Conservation (phyloP, 306 rosid species). For the Adenanthera pavonina region DNA sequence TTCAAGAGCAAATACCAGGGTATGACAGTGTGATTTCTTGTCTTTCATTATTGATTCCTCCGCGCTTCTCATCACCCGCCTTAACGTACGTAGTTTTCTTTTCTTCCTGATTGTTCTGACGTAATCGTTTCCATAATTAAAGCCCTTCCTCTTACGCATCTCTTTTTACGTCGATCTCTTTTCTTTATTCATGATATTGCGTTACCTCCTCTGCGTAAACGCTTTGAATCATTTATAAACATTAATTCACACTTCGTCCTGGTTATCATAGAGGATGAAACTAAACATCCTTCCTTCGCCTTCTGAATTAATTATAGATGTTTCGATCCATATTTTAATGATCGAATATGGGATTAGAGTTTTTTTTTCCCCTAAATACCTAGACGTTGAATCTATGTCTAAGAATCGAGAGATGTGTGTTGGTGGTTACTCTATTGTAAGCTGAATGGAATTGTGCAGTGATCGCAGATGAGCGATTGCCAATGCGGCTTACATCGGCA, state of each 20-base stretch:
- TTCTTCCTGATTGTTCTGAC: background rate
- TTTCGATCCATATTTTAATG: background rate
- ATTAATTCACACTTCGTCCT: too few relatives aligned
- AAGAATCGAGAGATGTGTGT: too few relatives aligned
- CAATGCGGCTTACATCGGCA: constrained; percentile 74
- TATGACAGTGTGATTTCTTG: background rate
- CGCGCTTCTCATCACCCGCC: background rate
- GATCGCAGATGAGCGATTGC: constrained; percentile 66
- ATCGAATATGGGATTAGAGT: background rate
- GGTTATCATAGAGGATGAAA: too few relatives aligned
- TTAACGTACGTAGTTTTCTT: background rate
- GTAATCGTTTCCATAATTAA: background rate
- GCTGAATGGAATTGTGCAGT: too few relatives aligned
- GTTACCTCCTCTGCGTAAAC: too few relatives aligned
- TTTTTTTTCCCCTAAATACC: background rate
- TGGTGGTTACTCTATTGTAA: background rate
- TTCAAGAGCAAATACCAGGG: constrained; percentile 50
- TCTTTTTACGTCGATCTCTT: too few relatives aligned
- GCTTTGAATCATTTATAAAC: too few relatives aligned
- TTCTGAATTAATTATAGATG: background rate
- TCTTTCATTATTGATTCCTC: constrained; percentile 1
- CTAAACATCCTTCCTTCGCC: too few relatives aligned
- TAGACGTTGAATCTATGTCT: background rate
- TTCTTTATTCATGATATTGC: too few relatives aligned
- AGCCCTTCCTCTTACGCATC: too few relatives aligned